These are phyloP conservation scores for Zasmidium angulare DNA, from an alignment of 2,329 filamentous ascomycete genomes.

Conservation along the genomic window DNA sequence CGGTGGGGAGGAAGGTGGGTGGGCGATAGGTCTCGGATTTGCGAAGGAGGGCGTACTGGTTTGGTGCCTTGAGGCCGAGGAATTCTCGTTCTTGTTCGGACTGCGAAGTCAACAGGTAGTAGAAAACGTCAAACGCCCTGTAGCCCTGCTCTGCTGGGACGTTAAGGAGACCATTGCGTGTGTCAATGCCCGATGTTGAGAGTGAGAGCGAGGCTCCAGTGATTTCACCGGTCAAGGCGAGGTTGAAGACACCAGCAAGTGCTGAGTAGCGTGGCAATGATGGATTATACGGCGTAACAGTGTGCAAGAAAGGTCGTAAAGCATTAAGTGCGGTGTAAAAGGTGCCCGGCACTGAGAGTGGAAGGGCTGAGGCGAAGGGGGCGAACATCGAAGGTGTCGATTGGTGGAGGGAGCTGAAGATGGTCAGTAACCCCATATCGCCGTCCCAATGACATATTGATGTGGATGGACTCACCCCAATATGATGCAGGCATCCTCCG, in stretches of 20 bases:
- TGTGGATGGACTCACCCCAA: conserved; percentile 61
- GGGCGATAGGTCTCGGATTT: conserved; percentile 83
- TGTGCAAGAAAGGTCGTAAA: conserved; percentile 80
- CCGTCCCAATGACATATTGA: not conserved
- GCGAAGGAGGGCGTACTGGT: conserved; percentile 74
- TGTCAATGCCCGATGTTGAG: conserved; percentile 86
- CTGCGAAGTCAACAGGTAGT: conserved; percentile 87
- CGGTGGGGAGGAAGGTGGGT: conserved; percentile 84
- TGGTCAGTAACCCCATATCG: conserved; percentile 10
- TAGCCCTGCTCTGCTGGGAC: conserved; percentile 78
- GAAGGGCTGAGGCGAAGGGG: conserved; percentile 78
- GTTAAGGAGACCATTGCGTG: conserved; percentile 72
- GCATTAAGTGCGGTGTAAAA: conserved; percentile 78
- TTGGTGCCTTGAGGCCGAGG: conserved; percentile 73
- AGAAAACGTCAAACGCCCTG: conserved; percentile 95
- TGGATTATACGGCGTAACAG: conserved; percentile 87
- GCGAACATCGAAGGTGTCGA: conserved; percentile 81
- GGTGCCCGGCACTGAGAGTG: conserved; percentile 72
- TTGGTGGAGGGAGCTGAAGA: conserved; percentile 74
- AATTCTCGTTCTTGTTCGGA: conserved; percentile 83
- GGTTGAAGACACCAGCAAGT: conserved; percentile 75
- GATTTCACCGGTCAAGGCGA: conserved; percentile 77
- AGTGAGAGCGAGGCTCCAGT: conserved; percentile 73
- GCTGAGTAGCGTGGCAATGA: conserved; percentile 77
- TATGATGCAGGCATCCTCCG: conserved; percentile 92